Evolutionary conservation across 805 yeast genomes (phyloP), one percentile per base, ranked within the genome.

Genomic region (Cyberlindnera misumaiensis): DNA sequence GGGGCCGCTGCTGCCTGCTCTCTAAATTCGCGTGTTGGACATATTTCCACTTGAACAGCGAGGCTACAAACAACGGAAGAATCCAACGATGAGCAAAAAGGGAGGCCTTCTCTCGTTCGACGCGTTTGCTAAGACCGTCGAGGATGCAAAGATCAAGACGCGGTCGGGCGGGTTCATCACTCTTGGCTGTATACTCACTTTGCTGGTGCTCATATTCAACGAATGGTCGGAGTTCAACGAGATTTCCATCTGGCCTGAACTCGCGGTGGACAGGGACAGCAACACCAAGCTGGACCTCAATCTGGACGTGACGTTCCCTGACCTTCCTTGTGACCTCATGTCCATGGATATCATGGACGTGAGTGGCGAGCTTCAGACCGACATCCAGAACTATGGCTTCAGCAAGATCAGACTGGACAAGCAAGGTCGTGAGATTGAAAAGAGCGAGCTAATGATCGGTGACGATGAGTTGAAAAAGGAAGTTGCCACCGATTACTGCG

Each of bases 61-160:
- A 16, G 9, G 16, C 17, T 11, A 22, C 17, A 22, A 31, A 31
- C 32, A 18, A 4, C 18, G 22, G 14, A 16, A n/a, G 14, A 18
- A 25, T 13, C 26, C 34, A 20, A 32, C 16, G 26, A 53, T 53
- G 58, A 46, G 45, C 22, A 53, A 53, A 35, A 45, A 46, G 13
- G 42, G 46, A 4, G 52, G 57, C 1, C 51, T 67, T 27, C 42
- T 84, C 35, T 75, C 80, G 31, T 65, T 84, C 42, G 97, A 89
- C 61, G 95, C 90, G n/a, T 89, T 90, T 57, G 75, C 95, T 22
- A 90, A 89, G 62, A 85, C 97, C 5, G 89, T 86, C 27, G 97
- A 90, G 55, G 98, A 93, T 59, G 94, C 95, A 8, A 74, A 85
- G 36, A 76, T 93, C 44, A 78, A 83, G 45, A 93, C 98, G 4